Conservation (phyloP, 768 basidiomycete species). For the Amanita rimosa region DNA sequence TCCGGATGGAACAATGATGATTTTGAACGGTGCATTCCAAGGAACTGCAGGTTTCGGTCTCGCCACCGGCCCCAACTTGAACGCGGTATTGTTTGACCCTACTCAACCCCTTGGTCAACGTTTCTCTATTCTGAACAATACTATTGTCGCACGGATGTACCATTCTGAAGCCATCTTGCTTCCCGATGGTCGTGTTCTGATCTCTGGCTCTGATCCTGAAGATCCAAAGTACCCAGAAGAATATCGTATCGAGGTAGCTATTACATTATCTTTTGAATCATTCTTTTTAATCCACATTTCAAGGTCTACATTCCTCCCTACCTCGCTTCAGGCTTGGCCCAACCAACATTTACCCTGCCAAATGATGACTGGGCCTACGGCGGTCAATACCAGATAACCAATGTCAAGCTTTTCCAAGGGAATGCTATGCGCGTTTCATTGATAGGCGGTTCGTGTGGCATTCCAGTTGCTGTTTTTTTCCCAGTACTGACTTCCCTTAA, state of each 20-base stretch:
- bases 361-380: constrained; percentile 55
- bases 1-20: constrained; percentile 68
- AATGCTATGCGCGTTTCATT: constrained; percentile 47
- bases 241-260: constrained; percentile 45
- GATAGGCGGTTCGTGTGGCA: constrained; percentile 38
- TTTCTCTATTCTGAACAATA: constrained; percentile 53
- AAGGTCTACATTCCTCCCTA: constrained; percentile 83
- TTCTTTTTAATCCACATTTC: constrained; percentile 11
- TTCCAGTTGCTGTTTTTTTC: not conserved
- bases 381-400: constrained; percentile 39
- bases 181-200: constrained; percentile 62
- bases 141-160: constrained; percentile 66
- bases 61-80: constrained; percentile 48
- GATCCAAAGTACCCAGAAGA: constrained; percentile 57
- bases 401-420: constrained; percentile 33
- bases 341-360: constrained; percentile 50
- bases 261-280: not conserved
- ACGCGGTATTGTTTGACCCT: constrained; percentile 64
- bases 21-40: constrained; percentile 62
- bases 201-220: constrained; percentile 70
- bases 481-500: constrained; percentile 3
- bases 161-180: constrained; percentile 70
- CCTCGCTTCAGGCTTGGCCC: constrained; percentile 46
- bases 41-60: constrained; percentile 70
- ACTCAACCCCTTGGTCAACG: constrained; percentile 44